These are phyloP conservation scores for Aspergillus sp. DNA, from an alignment of 2,329 filamentous ascomycete genomes.

Conservation along the genomic window DNA sequence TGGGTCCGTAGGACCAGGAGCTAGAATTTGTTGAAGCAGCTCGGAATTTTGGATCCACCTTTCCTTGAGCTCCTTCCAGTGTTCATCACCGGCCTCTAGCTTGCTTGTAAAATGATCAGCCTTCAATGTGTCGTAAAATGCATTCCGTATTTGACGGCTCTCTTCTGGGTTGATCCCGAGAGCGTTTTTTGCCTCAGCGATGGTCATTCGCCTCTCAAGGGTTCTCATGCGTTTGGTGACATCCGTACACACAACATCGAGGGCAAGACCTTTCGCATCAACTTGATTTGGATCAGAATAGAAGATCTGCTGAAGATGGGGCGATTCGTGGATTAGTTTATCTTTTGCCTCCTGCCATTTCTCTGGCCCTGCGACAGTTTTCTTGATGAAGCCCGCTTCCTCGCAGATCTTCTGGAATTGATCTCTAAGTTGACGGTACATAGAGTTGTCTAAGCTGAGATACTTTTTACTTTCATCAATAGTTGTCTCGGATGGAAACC, in stretches of 20 bases:
- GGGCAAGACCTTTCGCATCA: conserved; percentile 61
- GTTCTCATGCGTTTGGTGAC: conserved; percentile 75
- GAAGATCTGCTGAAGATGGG: conserved; percentile 60
- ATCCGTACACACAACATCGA: conserved; percentile 76
- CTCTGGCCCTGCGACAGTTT: conserved; percentile 68
- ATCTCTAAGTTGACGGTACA: conserved; percentile 62
- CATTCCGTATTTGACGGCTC: conserved; percentile 60
- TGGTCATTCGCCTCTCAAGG: conserved; percentile 61
- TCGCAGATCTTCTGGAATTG: conserved; percentile 68
- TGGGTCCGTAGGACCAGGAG: conserved; percentile 48
- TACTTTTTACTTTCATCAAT: conserved; percentile 72
- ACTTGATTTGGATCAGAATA: conserved; percentile 54
- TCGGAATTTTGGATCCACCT: conserved; percentile 60
- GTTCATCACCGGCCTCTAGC: conserved; percentile 64
- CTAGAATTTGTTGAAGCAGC: conserved; percentile 53
- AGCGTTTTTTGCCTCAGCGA: conserved; percentile 69
- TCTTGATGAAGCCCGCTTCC: conserved; percentile 64
- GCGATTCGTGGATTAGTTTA: conserved; percentile 59
- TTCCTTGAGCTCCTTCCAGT: conserved; percentile 66
- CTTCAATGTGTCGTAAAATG: conserved; percentile 63
- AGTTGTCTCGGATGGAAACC: conserved; percentile 78
- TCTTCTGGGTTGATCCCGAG: conserved; percentile 66
- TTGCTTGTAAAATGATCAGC: conserved; percentile 67
- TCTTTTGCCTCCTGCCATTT: conserved; percentile 69
- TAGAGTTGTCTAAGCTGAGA: conserved; percentile 57